Base-by-base conservation (phyloP, 179 eudicot species). In the Pouteria campechiana region DNA sequence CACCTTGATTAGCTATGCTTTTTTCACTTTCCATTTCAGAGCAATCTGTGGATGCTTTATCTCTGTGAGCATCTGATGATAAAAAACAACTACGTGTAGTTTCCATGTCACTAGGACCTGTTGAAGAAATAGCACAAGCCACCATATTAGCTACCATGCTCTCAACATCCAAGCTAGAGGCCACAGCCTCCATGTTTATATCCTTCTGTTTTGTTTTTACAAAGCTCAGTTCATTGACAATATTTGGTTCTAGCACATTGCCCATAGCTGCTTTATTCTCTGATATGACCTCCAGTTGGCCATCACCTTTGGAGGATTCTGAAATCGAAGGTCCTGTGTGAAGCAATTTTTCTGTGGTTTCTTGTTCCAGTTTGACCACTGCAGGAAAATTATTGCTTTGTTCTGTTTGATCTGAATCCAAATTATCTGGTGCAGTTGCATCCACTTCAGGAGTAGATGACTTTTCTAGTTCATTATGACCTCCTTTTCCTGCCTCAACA, bases 61-160 rank as follows among this genome's bases (percentile, higher is more conserved):
- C 71, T 54, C 44, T 63, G 12, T 22, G 48, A 24, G 44, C 11
- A 44, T 18, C 3, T 7, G 23, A 43, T 25, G 68, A 52, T 45
- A 43, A 29, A 41, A 41, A 52, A 48, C 28, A 15, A 15, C 19
- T n/a, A n/a, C n/a, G n/a, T n/a, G n/a, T n/a, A n/a, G n/a, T n/a
- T n/a, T n/a, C n/a, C n/a, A n/a, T n/a, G n/a, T 42, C 61, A 32
- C 54, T 57, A 29, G 25, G 46, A 39, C 5, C 38, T 46, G 53
- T 67, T 0, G 18, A 33, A 32, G 16, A 52, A 38, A 54, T 61
- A 7, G 30, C 17, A 10, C 54, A 39, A 33, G 32, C 39, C 16
- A 50, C 34, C 43, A 38, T n/a, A 24, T 34, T 23, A 28, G 35
- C 34, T 37, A 46, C 41, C 33, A 21, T 45, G 23, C 12, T 23